Percentiles rank a stretch among this genome's conserved stretches.
These are phyloP conservation scores for Claviceps sorghi DNA, from an alignment of 2,329 filamentous ascomycete genomes.

Conservation along the genomic window DNA sequence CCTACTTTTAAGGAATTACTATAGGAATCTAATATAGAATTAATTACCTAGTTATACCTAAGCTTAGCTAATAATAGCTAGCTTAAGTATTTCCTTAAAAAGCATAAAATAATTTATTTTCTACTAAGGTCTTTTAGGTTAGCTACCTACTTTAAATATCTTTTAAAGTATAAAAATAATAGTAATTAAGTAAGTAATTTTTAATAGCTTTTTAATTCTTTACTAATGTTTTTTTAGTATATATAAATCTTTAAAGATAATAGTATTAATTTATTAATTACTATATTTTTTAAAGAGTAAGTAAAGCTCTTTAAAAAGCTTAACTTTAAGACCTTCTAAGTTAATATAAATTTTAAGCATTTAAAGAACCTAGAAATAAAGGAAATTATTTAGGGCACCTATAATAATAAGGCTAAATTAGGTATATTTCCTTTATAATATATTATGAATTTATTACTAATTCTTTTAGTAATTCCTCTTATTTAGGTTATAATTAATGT, in stretches of 20 bases:
- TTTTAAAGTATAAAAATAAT: neutral
- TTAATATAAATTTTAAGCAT: neutral
- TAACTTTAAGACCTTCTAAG: neutral
- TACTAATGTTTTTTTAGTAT: neutral
- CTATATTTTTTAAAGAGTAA: neutral
- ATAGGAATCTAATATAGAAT: neutral
- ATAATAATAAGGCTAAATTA: neutral
- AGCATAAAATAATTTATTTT: neutral
- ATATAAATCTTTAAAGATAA: neutral
- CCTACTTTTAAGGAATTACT: neutral
- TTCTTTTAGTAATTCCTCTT: neutral
- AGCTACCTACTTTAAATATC: neutral
- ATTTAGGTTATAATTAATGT: neutral
- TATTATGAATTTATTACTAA: neutral
- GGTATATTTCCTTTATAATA: neutral
- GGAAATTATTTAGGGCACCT: neutral
- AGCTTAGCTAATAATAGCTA: neutral
- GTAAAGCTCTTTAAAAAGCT: neutral
- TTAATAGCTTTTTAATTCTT: neutral
- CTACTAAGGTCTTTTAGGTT: neutral
- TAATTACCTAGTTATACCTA: neutral
- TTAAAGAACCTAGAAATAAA: neutral
- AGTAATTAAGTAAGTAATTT: neutral
- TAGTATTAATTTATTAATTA: neutral
- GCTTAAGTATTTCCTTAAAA: neutral